phyloP scores from a whole-genome alignment of 1,139 yeast species.

The Diutina rugosa region DNA sequence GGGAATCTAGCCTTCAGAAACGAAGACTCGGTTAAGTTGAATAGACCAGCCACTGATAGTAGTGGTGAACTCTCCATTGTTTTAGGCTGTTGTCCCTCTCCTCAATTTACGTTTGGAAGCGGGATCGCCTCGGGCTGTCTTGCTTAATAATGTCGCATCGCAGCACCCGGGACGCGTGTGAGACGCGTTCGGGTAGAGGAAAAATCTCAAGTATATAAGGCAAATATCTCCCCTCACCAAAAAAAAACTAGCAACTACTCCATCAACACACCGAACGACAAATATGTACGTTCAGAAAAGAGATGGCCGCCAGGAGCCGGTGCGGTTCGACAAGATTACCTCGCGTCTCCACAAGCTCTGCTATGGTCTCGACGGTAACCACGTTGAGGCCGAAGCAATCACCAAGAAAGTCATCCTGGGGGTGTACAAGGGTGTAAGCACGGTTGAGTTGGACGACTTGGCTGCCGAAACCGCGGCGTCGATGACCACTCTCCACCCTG shows the following conservation, averaged over 20 bases:
- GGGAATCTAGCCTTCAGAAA: neutral
- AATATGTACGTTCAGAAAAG: constrained; percentile 41
- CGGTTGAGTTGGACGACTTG: constrained; percentile 81
- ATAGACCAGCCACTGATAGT: too few relatives aligned
- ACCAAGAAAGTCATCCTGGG: constrained; percentile 85
- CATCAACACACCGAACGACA: neutral
- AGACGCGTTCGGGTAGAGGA: neutral
- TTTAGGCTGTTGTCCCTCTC: neutral
- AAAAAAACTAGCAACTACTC: neutral
- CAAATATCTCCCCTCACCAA: neutral
- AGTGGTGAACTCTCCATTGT: too few relatives aligned
- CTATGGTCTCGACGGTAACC: constrained; percentile 72
- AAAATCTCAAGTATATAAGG: neutral
- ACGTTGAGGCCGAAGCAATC: constrained; percentile 80
- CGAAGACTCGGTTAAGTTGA: neutral
- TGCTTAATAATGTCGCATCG: neutral
- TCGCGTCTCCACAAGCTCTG: constrained; percentile 45
- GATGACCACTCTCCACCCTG: constrained; percentile 95
- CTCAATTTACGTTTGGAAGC: neutral
- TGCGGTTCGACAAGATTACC: constrained; percentile 58
- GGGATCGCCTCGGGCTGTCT: neutral
- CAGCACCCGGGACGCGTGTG: neutral
- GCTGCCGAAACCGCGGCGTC: constrained; percentile 97
- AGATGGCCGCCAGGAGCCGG: constrained; percentile 81
- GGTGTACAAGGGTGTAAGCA: constrained; percentile 92